phyloP scores from a whole-genome alignment of 257 asterid species.

The Pogostemon cablin region DNA sequence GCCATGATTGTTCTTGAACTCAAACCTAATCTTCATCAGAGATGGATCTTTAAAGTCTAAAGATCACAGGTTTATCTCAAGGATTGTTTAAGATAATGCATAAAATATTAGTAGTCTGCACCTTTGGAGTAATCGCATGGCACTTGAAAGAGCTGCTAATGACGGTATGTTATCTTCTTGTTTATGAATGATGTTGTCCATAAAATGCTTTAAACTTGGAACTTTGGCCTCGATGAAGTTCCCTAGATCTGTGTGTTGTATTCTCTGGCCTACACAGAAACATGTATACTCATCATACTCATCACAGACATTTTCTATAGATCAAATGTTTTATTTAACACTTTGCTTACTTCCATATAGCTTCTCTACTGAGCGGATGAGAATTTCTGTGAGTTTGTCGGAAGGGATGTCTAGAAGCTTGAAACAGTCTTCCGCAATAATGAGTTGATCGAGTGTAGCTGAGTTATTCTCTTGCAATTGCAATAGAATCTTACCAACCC shows the following conservation, averaged over 20 bases:
- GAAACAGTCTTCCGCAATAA: slow-evolving; percentile 88
- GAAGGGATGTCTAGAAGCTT: slow-evolving; percentile 54
- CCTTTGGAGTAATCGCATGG: slow-evolving; percentile 85
- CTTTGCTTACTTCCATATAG: slow-evolving; percentile 54
- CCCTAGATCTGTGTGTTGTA: slow-evolving; percentile 57
- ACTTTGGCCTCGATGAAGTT: slow-evolving; percentile 58
- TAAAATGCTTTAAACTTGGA: slow-evolving; percentile 68
- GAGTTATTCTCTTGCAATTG: slow-evolving; percentile 38
- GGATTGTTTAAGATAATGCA: neutral
- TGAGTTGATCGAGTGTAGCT: slow-evolving; percentile 39
- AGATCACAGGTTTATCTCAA: neutral
- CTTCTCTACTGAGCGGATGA: slow-evolving; percentile 49
- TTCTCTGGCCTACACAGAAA: slow-evolving; percentile 47
- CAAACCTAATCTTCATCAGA: slow-evolving; percentile 49
- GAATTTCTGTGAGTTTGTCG: slow-evolving; percentile 39
- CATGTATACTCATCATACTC: neutral
- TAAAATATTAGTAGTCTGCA: slow-evolving; percentile 31
- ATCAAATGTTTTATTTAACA: neutral
- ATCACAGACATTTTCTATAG: no score
- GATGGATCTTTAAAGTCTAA: neutral
- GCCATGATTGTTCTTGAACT: slow-evolving; percentile 84
- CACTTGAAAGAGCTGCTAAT: slow-evolving; percentile 74
- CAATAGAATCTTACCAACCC: slow-evolving; percentile 67
- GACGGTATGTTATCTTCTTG: slow-evolving; percentile 58
- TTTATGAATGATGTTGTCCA: slow-evolving; percentile 36